Conservation (phyloP, 164 flowering plant genomes). For the Platanus orientalis region DNA sequence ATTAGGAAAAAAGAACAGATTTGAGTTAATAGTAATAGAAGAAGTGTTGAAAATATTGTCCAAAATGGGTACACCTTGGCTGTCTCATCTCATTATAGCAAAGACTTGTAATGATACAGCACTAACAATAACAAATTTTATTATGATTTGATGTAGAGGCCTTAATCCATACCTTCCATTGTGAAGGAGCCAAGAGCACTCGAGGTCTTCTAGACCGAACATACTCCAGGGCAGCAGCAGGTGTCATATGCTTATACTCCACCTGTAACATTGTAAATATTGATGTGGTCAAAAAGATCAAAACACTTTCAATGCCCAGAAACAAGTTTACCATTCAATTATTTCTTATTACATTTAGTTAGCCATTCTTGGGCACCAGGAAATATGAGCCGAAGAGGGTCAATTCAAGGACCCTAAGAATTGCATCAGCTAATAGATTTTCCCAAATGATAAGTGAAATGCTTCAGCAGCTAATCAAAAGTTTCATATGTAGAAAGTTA, state of each 20-base stretch:
- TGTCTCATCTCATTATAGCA: no score
- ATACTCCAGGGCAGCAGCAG: constrained; percentile 60
- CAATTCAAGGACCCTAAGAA: not conserved
- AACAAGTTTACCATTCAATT: not conserved
- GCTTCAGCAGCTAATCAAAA: not conserved
- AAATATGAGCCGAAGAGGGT: not conserved
- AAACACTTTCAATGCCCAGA: not conserved
- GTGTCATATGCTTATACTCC: constrained; percentile 68
- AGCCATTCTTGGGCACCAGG: not conserved
- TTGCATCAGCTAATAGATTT: not conserved
- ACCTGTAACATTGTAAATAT: constrained; percentile 38
- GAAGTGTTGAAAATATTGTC: no score
- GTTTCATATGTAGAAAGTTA: not conserved
- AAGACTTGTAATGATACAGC: no score
- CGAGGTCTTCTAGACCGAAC: constrained; percentile 79
- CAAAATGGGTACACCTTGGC: no score
- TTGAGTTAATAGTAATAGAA: no score
- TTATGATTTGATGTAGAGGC: not conserved
- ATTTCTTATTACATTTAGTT: not conserved
- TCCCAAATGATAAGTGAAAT: not conserved
- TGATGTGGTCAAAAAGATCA: not conserved
- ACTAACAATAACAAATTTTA: no score
- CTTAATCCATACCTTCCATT: constrained; percentile 54
- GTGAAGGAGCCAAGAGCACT: constrained; percentile 63
- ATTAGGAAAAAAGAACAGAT: no score